Conservation (phyloP, 768 basidiomycete genomes). For the Aureoboletus auriporus region DNA sequence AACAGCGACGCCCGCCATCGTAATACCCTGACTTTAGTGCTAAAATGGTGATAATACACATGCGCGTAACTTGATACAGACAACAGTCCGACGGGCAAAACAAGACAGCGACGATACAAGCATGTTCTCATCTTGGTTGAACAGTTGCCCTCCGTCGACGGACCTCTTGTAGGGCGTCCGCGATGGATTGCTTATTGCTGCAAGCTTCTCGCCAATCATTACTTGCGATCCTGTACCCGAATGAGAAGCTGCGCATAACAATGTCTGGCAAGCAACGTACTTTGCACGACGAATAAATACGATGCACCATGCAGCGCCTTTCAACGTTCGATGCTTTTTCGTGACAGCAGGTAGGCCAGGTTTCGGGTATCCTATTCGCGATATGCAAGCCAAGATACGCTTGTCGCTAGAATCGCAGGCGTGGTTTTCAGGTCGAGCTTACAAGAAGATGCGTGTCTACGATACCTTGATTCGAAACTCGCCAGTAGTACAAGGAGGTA, state of each 20-base stretch:
- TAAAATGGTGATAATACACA: slow-evolving; percentile 17
- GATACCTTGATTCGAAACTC: slow-evolving; percentile 66
- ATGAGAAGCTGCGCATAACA: slow-evolving; percentile 6
- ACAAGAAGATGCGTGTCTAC: not conserved
- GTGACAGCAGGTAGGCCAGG: slow-evolving; percentile 39
- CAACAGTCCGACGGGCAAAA: slow-evolving; percentile 7
- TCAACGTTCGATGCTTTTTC: slow-evolving; percentile 49
- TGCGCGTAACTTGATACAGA: slow-evolving; percentile 13
- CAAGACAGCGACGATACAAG: not conserved
- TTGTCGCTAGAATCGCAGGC: slow-evolving; percentile 45
- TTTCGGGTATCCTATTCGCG: slow-evolving; percentile 61
- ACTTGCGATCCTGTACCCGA: slow-evolving; percentile 49
- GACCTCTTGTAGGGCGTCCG: slow-evolving; percentile 68
- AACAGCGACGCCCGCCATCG: slow-evolving; percentile 27
- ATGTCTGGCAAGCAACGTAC: slow-evolving; percentile 38
- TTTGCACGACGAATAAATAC: slow-evolving; percentile 62
- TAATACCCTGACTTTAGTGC: slow-evolving; percentile 1
- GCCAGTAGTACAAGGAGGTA: slow-evolving; percentile 77
- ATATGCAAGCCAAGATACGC: slow-evolving; percentile 71
- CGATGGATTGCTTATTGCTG: slow-evolving; percentile 56
- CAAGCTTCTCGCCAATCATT: slow-evolving; percentile 61
- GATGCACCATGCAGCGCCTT: slow-evolving; percentile 50
- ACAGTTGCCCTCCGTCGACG: slow-evolving; percentile 43
- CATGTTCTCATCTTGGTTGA: slow-evolving; percentile 6
- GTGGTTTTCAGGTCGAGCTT: slow-evolving; percentile 3